phyloP scores from a whole-genome alignment of 768 basidiomycete species.

The Hysterangium stoloniferum region DNA sequence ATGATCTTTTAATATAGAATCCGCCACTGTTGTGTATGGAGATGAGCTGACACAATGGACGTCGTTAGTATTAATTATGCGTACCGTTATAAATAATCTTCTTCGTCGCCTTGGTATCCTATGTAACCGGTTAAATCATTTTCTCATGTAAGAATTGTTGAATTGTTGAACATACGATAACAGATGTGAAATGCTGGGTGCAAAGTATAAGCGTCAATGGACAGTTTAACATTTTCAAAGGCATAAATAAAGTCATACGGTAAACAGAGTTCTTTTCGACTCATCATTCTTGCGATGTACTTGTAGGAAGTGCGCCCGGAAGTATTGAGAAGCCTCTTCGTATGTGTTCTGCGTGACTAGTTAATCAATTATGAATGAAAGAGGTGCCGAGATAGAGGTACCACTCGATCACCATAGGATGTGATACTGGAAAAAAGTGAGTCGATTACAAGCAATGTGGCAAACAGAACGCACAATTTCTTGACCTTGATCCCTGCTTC shows the following conservation, averaged over 20 bases:
- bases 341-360: conserved; percentile 12
- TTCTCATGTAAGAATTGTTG: not conserved
- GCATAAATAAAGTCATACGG: not conserved
- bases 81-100: conserved; percentile 15
- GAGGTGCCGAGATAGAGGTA: not conserved
- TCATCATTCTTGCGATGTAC: conserved; percentile 15
- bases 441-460: not conserved
- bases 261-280: conserved; percentile 14
- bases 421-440: conserved; percentile 5
- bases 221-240: not conserved
- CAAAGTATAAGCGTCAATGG: not conserved
- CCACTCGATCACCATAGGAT: conserved; percentile 9
- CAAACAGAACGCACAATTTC: conserved; percentile 15
- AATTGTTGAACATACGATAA: conserved; percentile 9
- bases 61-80: not conserved
- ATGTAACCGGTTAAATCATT: conserved; percentile 2
- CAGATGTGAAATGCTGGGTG: conserved; percentile 14
- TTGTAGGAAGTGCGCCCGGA: conserved; percentile 18
- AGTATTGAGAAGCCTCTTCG: conserved; percentile 16
- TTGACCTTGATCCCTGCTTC: conserved; percentile 18
- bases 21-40: conserved; percentile 13
- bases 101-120: conserved; percentile 16
- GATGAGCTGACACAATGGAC: too few species aligned
- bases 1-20: conserved; percentile 16
- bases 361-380: not conserved